Conservation (phyloP, 2,329 filamentous ascomycete species). For the Fusarium illudens region DNA sequence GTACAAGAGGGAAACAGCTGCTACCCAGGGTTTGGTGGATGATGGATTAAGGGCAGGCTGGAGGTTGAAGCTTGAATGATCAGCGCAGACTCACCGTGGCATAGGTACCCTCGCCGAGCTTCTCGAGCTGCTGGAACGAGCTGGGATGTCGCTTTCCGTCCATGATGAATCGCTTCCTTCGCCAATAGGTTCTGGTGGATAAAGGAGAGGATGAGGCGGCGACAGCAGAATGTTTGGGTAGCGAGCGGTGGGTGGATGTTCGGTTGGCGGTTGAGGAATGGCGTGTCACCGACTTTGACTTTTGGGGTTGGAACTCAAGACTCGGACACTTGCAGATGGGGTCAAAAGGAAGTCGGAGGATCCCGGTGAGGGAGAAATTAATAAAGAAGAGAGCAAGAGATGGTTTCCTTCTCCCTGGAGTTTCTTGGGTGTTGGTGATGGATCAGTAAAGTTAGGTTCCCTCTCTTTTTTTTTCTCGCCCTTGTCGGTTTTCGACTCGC, state of each 20-base stretch:
- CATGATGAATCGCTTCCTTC: slow-evolving; percentile 62
- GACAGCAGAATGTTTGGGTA: slow-evolving; percentile 3
- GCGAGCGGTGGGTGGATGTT: slow-evolving; percentile 1
- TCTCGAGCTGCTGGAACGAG: slow-evolving; percentile 99
- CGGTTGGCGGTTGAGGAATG: slow-evolving; percentile 17
- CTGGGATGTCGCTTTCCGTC: slow-evolving; percentile 92
- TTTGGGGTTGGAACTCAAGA: background rate
- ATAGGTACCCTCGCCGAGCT: slow-evolving; percentile 98
- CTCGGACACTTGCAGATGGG: background rate
- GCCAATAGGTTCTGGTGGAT: slow-evolving; percentile 1
- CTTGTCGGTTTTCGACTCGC: slow-evolving; percentile 22
- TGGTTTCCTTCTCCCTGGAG: slow-evolving; percentile 6
- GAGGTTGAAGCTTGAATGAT: background rate
- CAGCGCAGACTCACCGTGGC: slow-evolving; percentile 74
- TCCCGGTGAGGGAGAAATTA: background rate
- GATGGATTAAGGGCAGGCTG: background rate
- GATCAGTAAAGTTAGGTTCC: background rate
- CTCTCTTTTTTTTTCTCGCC: slow-evolving; percentile 7
- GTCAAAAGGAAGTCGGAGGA: background rate
- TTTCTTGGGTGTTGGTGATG: slow-evolving; percentile 12
- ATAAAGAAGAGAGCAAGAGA: background rate
- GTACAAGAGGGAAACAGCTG: background rate
- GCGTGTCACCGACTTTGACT: slow-evolving; percentile 22
- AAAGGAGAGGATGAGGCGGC: slow-evolving; percentile 1
- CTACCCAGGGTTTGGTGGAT: background rate